A percentile compares a stretch with the other conserved stretches of the same genome.
Conservation (phyloP, 2,329 filamentous ascomycete genomes). For the Pseudopithomyces maydicus region DNA sequence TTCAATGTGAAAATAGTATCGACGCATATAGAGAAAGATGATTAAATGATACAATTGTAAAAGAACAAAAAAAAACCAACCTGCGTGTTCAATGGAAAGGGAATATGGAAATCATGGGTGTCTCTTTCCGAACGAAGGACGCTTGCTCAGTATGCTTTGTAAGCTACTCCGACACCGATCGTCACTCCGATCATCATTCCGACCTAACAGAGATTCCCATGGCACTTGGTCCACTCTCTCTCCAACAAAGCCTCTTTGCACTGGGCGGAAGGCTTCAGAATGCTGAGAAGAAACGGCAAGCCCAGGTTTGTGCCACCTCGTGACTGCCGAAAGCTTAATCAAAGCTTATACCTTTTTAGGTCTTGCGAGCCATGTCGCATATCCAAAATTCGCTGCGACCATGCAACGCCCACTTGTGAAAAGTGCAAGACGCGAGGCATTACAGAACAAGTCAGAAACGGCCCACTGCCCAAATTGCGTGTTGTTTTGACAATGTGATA, state of each 20-base stretch:
- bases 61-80: no score
- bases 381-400: conserved; percentile 43
- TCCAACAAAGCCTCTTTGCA: not conserved
- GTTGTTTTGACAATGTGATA: conserved; percentile 14
- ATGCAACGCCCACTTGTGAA: conserved; percentile 39
- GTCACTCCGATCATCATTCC: conserved; percentile 2
- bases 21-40: no score
- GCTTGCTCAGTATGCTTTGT: not conserved
- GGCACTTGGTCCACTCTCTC: not conserved
- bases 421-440: conserved; percentile 41
- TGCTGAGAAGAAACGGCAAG: conserved; percentile 45
- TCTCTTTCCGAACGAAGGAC: no score
- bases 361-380: conserved; percentile 44
- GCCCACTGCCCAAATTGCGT: not conserved
- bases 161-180: conserved; percentile 7
- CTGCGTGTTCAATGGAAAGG: no score
- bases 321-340: not conserved
- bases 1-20: no score
- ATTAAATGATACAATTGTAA: no score
- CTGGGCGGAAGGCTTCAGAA: conserved; percentile 10
- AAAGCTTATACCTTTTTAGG: conserved; percentile 25
- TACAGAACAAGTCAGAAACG: conserved; percentile 35
- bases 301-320: conserved; percentile 28
- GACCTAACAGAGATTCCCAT: conserved; percentile 3
- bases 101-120: no score